These are phyloP conservation scores for Pseudognaphalium luteoalbum DNA, from an alignment of 129 eudicot genomes.

Conservation along the genomic window DNA sequence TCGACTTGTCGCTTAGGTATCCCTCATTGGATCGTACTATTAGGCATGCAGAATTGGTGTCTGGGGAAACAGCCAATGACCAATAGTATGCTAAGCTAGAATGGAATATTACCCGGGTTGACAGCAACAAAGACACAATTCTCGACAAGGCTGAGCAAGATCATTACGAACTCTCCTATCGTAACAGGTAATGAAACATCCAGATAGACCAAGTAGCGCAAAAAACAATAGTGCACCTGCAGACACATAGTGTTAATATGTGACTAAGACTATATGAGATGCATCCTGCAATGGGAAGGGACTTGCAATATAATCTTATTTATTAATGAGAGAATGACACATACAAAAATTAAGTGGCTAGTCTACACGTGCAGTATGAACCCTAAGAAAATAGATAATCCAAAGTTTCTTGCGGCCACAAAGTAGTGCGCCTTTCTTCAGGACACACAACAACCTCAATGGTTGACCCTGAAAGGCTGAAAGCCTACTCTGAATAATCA, in stretches of 20 bases:
- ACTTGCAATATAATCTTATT: slow-evolving; percentile 2
- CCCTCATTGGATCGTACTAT: too few species aligned
- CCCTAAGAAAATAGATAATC: neutral
- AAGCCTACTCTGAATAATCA: neutral
- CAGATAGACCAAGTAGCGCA: slow-evolving; percentile 88
- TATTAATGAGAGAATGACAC: neutral
- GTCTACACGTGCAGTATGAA: slow-evolving; percentile 1
- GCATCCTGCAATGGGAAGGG: slow-evolving; percentile 4
- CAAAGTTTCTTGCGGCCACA: too few species aligned
- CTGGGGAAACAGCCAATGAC: neutral
- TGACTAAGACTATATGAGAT: neutral
- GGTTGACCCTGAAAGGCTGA: neutral
- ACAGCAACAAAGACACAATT: slow-evolving; percentile 96
- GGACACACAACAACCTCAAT: neutral
- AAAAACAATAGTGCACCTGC: slow-evolving; percentile 94
- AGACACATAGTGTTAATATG: slow-evolving; percentile 22
- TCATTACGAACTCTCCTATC: slow-evolving; percentile 96
- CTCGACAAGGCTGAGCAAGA: slow-evolving; percentile 97
- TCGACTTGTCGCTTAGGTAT: neutral
- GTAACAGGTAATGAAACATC: slow-evolving; percentile 95
- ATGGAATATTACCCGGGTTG: slow-evolving; percentile 75
- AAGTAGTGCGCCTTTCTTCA: too few species aligned
- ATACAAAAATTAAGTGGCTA: slow-evolving; percentile 3
- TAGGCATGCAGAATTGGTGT: neutral
- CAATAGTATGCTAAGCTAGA: neutral